These are phyloP conservation scores for Cucumis hystrix DNA, from an alignment of 306 rosid genomes.

Conservation along the genomic window DNA sequence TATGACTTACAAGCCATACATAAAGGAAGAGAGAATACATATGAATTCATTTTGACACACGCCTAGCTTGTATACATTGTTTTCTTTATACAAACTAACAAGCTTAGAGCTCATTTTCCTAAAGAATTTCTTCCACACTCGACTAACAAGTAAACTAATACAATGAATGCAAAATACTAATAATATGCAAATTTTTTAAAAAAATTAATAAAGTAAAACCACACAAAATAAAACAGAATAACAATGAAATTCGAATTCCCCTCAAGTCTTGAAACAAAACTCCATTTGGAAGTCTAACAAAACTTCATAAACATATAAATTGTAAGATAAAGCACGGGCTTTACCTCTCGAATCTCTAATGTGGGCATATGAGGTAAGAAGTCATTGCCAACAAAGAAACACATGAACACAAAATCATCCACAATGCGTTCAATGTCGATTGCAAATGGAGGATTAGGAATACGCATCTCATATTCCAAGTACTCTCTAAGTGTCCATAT, in stretches of 20 bases:
- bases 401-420: slow-evolving; percentile 93
- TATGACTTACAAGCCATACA: too few relatives aligned
- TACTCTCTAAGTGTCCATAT: slow-evolving; percentile 95
- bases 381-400: slow-evolving; percentile 96
- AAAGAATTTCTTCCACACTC: not conserved
- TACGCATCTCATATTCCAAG: slow-evolving; percentile 69
- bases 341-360: slow-evolving; percentile 92
- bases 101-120: not conserved
- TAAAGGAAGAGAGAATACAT: too few relatives aligned
- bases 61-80: too few relatives aligned
- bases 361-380: slow-evolving; percentile 99
- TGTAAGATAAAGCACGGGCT: not conserved
- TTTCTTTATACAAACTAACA: not conserved
- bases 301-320: not conserved
- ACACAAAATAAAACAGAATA: too few relatives aligned
- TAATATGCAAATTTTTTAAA: not conserved
- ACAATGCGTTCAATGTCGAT: slow-evolving; percentile 70
- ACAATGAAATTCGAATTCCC: not conserved
- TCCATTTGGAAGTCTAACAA: not conserved
- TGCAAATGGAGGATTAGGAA: slow-evolving; percentile 62
- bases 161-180: not conserved
- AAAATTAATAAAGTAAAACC: too few relatives aligned
- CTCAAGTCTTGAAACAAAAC: not conserved
- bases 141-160: not conserved
- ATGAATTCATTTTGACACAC: too few relatives aligned